Conservation (phyloP, 345 rosid species). For the Eucalyptus melliodora region DNA sequence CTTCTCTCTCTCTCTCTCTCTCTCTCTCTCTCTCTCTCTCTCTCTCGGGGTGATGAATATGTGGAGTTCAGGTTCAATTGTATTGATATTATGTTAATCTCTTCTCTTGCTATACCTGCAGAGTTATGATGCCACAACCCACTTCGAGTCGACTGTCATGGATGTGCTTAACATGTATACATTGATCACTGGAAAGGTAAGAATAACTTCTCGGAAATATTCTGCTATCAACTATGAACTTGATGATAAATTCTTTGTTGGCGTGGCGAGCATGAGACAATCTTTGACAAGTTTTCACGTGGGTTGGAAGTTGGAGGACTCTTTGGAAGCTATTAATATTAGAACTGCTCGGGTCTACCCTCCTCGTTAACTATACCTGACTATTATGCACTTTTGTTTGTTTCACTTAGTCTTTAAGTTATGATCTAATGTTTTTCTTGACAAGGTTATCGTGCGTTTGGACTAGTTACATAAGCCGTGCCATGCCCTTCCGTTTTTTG, state of each 20-base stretch:
- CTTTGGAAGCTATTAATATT: background rate
- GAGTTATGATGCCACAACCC: slow-evolving; percentile 99
- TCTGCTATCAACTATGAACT: background rate
- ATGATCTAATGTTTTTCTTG: background rate
- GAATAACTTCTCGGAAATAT: background rate
- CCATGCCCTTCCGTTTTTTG: background rate
- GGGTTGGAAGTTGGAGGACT: background rate
- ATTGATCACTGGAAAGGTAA: slow-evolving; percentile 94
- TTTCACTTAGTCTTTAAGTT: background rate
- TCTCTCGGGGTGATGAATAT: background rate
- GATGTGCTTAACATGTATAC: slow-evolving; percentile 93
- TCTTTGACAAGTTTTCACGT: background rate
- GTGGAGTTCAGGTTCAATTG: background rate
- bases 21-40: background rate
- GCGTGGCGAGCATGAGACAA: background rate
- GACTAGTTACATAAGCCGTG: background rate
- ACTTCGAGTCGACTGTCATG: slow-evolving; percentile 79
- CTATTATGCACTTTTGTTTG: background rate
- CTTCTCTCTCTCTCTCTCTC: too few relatives aligned
- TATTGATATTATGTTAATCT: background rate
- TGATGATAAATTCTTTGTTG: background rate
- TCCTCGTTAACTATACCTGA: background rate
- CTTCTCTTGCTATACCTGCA: slow-evolving; percentile 6
- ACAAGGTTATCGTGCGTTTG: background rate
- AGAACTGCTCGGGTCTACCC: background rate